Evolutionary conservation across 257 asterid genomes (phyloP), one percentile per base, ranked within the genome.

Genomic region (Fraxinus cuspidata): DNA sequence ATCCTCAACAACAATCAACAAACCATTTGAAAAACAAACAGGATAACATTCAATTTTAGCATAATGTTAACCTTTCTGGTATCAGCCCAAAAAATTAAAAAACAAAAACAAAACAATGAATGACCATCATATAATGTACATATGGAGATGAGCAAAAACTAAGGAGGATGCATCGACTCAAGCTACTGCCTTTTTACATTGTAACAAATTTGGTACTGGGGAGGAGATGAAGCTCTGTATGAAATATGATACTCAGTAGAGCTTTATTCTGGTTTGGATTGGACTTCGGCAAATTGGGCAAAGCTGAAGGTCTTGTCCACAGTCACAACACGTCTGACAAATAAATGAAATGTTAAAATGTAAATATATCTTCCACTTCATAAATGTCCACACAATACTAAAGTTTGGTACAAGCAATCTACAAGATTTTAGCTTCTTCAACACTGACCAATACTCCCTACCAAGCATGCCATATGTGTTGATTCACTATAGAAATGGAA

Each of bases 281-380:
- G 69, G 71, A 76, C 85, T 85, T 29, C 98, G 89, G 78, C 98
- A 94, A n/a, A 94, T 94, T 12, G 98, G 98, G 81, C 98, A 94
- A 74, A 75, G 71, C 44, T 87, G 72, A 60, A 94, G 96, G 71
- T 83, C 85, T 69, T 78, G 80, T 49, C 97, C 98, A 73, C 98
- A 94, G 0, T 88, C 96, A 0, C 91, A 79, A 73, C 98, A 94
- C 9, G 98, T 94, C 98, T 94, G 89, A 12, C 10, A 37, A 56
- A 74, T 5, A 42, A 31, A 29, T 70, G 77, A 23, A 35, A 15
- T 29, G 7, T 21, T 21, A 40, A 18, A 9, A 56, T 56, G 66
- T 56, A 53, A 67, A 29, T 16, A 21, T 70, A 21, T 70, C 10
- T 56, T 25, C 38, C 29, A 51, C 23, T 67, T 18, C 31, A 77